Evolutionary conservation across 106 monocot genomes (phyloP).

Genomic region (Amphibolis antarctica): DNA sequence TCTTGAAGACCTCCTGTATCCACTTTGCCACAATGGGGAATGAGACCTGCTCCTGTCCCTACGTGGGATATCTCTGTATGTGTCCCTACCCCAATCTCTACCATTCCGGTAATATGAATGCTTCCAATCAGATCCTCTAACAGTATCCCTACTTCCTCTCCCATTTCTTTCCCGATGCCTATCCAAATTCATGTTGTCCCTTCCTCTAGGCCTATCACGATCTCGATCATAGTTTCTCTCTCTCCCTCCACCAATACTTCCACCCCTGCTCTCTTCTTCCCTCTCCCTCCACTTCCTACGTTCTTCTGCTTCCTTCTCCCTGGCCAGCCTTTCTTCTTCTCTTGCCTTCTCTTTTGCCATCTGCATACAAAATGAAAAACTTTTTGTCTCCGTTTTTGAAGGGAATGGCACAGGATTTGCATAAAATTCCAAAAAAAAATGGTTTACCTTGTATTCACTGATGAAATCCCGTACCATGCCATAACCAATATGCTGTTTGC

Average conservation of each 20-base stretch:
- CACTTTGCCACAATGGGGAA: slow-evolving; percentile 47
- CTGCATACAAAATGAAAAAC: slow-evolving; percentile 25
- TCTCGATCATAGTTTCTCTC: slow-evolving; percentile 26
- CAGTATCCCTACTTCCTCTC: slow-evolving; percentile 45
- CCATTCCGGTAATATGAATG: slow-evolving; percentile 46
- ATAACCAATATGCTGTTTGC: slow-evolving; percentile 97
- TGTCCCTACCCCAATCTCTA: slow-evolving; percentile 61
- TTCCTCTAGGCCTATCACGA: slow-evolving; percentile 26
- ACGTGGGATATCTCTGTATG: slow-evolving; percentile 26
- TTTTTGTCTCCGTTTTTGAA: neutral
- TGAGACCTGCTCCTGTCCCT: slow-evolving; percentile 69
- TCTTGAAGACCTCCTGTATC: slow-evolving; percentile 33
- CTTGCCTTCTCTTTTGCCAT: slow-evolving; percentile 62
- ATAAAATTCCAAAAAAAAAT: neutral
- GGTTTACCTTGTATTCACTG: slow-evolving; percentile 60
- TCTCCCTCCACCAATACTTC: slow-evolving; percentile 14
- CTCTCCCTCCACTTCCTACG: slow-evolving; percentile 45
- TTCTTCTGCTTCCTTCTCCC: slow-evolving; percentile 73
- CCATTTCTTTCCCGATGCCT: slow-evolving; percentile 45
- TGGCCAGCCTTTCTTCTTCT: slow-evolving; percentile 56
- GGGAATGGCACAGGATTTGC: neutral
- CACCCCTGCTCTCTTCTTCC: slow-evolving; percentile 33
- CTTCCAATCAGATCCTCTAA: slow-evolving; percentile 39
- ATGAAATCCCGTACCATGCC: slow-evolving; percentile 94
- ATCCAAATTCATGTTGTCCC: slow-evolving; percentile 29